A percentile compares a stretch with the other conserved stretches of the same genome.
Evolutionary conservation across 495 filamentous ascomycete species (phyloP).

Genomic region (Oidiodendron maius): DNA sequence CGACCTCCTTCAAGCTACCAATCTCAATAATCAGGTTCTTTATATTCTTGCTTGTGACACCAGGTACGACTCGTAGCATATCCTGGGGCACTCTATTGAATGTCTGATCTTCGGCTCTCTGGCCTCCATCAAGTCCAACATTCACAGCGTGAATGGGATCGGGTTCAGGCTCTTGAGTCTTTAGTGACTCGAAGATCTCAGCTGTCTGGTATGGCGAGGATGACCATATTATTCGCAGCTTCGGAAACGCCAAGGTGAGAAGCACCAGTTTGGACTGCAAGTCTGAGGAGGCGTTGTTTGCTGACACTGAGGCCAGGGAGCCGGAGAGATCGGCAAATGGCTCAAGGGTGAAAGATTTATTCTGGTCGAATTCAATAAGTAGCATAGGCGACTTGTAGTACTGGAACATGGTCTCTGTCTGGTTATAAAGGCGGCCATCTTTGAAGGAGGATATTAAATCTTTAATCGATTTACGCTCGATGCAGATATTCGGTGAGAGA

Average conservation of each 20-base stretch:
- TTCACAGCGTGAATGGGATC: slow-evolving; percentile 84
- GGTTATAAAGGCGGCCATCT: slow-evolving; percentile 85
- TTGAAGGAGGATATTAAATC: slow-evolving; percentile 89
- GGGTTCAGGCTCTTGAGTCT: slow-evolving; percentile 81
- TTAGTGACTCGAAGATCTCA: slow-evolving; percentile 91
- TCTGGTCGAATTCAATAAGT: slow-evolving; percentile 95
- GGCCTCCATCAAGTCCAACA: slow-evolving; percentile 65
- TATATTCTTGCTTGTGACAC: slow-evolving; percentile 74
- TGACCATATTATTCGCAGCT: slow-evolving; percentile 88
- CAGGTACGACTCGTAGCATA: slow-evolving; percentile 81
- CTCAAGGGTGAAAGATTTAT: slow-evolving; percentile 94
- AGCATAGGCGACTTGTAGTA: slow-evolving; percentile 90
- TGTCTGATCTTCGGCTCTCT: slow-evolving; percentile 45
- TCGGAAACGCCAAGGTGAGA: slow-evolving; percentile 86
- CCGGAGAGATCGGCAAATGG: slow-evolving; percentile 78
- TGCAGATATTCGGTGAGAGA: slow-evolving; percentile 79
- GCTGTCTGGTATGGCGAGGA: slow-evolving; percentile 92
- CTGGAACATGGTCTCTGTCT: slow-evolving; percentile 88
- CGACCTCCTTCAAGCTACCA: slow-evolving; percentile 73
- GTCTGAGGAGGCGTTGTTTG: slow-evolving; percentile 56
- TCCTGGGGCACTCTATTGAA: slow-evolving; percentile 67
- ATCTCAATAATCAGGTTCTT: slow-evolving; percentile 63
- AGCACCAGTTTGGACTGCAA: slow-evolving; percentile 90
- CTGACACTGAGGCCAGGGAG: slow-evolving; percentile 50
- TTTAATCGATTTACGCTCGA: slow-evolving; percentile 88